phyloP scores from a whole-genome alignment of 2,329 filamentous ascomycete genomes.

The Calonectria fujianensis region DNA sequence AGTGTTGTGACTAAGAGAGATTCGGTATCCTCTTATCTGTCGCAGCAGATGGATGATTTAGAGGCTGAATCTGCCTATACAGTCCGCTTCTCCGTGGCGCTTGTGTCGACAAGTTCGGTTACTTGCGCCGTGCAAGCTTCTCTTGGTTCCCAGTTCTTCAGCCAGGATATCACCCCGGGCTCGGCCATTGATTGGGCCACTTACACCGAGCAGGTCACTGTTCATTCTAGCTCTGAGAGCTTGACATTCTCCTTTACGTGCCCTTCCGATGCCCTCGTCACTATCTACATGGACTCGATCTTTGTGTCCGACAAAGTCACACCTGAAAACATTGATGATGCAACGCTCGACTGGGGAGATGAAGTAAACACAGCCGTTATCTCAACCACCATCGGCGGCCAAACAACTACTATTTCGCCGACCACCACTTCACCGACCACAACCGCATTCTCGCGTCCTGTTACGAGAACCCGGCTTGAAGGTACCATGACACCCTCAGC shows the following conservation, averaged over 20 bases:
- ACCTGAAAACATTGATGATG: constrained; percentile 42
- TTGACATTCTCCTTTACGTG: constrained; percentile 44
- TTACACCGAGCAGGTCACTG: constrained; percentile 10
- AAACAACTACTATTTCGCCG: neutral
- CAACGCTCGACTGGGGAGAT: constrained; percentile 38
- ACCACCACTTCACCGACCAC: neutral
- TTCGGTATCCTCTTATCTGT: neutral
- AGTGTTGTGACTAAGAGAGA: neutral
- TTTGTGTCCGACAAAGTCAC: constrained; percentile 51
- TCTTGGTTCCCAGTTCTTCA: constrained; percentile 34
- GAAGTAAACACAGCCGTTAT: neutral
- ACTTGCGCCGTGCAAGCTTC: constrained; percentile 42
- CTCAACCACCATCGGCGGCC: constrained; percentile 10
- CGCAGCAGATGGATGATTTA: constrained; percentile 21
- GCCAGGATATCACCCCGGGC: constrained; percentile 13
- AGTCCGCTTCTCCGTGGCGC: constrained; percentile 45
- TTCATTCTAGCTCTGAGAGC: neutral
- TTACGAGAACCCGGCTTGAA: constrained; percentile 10
- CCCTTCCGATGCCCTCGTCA: constrained; percentile 21
- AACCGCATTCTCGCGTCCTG: constrained; percentile 14
- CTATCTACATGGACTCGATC: constrained; percentile 44
- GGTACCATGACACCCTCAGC: constrained; percentile 16
- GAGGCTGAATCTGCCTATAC: constrained; percentile 43
- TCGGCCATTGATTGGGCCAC: constrained; percentile 26
- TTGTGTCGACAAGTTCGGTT: constrained; percentile 20